A percentile compares a stretch with the other conserved stretches of the same genome.
These are phyloP conservation scores for Apiospora arundinis DNA, from an alignment of 2,329 filamentous ascomycete species.

Conservation along the genomic window DNA sequence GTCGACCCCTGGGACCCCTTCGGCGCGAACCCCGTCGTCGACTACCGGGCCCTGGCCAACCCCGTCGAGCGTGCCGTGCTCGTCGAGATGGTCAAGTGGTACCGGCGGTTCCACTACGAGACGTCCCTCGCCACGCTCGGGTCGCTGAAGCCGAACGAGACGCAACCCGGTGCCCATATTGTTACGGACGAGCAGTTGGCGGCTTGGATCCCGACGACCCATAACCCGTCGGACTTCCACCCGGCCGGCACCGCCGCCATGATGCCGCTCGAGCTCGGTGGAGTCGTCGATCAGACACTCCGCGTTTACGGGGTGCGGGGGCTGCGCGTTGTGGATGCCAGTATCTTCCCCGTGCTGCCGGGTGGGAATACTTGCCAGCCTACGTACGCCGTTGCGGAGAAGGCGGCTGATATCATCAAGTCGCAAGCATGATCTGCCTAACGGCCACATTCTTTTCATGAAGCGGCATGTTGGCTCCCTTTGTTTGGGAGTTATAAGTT, in stretches of 20 bases:
- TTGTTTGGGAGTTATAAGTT: no score
- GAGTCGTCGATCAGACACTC: slow-evolving; percentile 47
- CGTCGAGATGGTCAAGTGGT: slow-evolving; percentile 46
- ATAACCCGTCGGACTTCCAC: slow-evolving; percentile 39
- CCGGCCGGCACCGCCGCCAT: slow-evolving; percentile 47
- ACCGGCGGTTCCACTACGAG: slow-evolving; percentile 43
- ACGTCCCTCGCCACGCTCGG: slow-evolving; percentile 42
- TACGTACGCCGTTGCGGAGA: slow-evolving; percentile 56
- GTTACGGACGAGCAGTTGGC: slow-evolving; percentile 43
- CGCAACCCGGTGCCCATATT: slow-evolving; percentile 39
- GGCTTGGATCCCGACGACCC: slow-evolving; percentile 14
- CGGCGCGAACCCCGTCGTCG: slow-evolving; percentile 43
- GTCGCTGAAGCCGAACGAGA: slow-evolving; percentile 37
- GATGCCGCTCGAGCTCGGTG: slow-evolving; percentile 46
- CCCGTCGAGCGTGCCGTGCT: slow-evolving; percentile 46
- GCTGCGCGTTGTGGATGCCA: slow-evolving; percentile 51
- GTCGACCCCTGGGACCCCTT: slow-evolving; percentile 47
- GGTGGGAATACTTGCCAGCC: slow-evolving; percentile 52
- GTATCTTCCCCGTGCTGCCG: slow-evolving; percentile 50
- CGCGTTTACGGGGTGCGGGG: slow-evolving; percentile 51
- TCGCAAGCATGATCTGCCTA: background rate
- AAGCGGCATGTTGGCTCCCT: no score
- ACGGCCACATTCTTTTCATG: no score
- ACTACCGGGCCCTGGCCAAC: slow-evolving; percentile 47
- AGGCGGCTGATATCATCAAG: slow-evolving; percentile 31